Evolutionary conservation across 176 grass and related monocot genomes (phyloP).

Genomic region (Juncus effusus): DNA sequence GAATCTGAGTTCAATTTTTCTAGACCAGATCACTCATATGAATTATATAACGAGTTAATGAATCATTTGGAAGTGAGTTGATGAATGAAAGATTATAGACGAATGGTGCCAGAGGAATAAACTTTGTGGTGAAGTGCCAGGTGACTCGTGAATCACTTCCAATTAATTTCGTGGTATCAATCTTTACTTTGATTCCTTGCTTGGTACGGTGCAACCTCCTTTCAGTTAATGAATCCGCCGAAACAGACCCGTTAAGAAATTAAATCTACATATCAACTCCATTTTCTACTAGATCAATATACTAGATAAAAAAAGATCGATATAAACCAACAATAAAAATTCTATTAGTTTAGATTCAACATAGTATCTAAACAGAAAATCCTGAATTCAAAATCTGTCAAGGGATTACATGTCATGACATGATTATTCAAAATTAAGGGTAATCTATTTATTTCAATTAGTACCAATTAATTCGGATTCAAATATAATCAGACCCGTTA

Average conservation of each 20-base stretch:
- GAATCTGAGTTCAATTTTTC: no score
- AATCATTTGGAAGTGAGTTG: background rate
- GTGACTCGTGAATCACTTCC: background rate
- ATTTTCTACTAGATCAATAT: background rate
- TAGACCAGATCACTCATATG: no score
- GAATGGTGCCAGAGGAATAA: background rate
- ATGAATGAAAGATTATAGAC: no score
- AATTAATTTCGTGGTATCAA: conserved; percentile 13
- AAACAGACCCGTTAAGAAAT: background rate
- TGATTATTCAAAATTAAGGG: no score
- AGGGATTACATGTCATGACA: no score
- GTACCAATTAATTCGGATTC: background rate
- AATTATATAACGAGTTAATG: background rate
- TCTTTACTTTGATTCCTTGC: background rate
- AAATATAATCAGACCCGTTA: conserved; percentile 13
- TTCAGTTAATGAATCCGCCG: background rate
- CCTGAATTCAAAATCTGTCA: background rate
- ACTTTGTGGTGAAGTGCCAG: background rate
- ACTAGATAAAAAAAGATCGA: background rate
- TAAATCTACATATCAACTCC: conserved; percentile 10
- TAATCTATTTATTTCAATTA: background rate
- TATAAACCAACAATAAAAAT: background rate
- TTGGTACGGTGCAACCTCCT: background rate
- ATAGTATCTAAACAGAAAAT: background rate
- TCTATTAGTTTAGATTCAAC: background rate